phyloP scores from a whole-genome alignment of 257 asterid genomes.

The Galeopsis tetrahit region DNA sequence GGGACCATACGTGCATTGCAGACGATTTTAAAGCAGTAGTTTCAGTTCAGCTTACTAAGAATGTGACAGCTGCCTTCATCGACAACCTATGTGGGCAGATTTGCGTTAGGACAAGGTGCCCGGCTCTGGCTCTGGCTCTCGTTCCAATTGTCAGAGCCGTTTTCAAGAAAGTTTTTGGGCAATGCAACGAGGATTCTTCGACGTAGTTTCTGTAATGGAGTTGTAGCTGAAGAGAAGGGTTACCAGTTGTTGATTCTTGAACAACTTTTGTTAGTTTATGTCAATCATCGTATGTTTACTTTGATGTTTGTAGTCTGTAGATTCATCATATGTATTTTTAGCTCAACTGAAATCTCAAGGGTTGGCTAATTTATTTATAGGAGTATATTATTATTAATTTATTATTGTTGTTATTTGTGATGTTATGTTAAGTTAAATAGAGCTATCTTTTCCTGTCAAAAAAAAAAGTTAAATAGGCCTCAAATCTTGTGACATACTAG shows the following conservation, averaged over 20 bases:
- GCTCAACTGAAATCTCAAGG: background rate
- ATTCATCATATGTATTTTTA: background rate
- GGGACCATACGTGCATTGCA: background rate
- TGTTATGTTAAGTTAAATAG: too few relatives aligned
- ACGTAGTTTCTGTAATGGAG: background rate
- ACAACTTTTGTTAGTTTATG: background rate
- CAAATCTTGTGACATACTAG: too few relatives aligned
- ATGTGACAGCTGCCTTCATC: slow-evolving; percentile 43
- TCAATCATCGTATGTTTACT: too few relatives aligned
- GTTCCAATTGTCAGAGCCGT: slow-evolving; percentile 54
- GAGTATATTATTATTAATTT: too few relatives aligned
- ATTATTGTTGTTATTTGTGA: too few relatives aligned
- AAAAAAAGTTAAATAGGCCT: too few relatives aligned
- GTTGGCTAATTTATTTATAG: too few relatives aligned
- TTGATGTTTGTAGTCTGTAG: too few relatives aligned
- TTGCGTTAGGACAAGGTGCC: slow-evolving; percentile 50
- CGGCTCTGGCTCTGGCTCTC: slow-evolving; percentile 56
- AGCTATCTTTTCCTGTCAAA: too few relatives aligned
- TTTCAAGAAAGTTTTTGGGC: slow-evolving; percentile 35
- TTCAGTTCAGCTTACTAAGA: background rate
- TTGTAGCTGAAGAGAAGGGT: background rate
- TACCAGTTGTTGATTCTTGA: background rate
- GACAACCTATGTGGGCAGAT: slow-evolving; percentile 55
- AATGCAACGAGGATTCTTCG: slow-evolving; percentile 26
- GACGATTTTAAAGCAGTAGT: background rate